Conservation (phyloP, 495 filamentous ascomycete genomes). For the Penicillium herquei region DNA sequence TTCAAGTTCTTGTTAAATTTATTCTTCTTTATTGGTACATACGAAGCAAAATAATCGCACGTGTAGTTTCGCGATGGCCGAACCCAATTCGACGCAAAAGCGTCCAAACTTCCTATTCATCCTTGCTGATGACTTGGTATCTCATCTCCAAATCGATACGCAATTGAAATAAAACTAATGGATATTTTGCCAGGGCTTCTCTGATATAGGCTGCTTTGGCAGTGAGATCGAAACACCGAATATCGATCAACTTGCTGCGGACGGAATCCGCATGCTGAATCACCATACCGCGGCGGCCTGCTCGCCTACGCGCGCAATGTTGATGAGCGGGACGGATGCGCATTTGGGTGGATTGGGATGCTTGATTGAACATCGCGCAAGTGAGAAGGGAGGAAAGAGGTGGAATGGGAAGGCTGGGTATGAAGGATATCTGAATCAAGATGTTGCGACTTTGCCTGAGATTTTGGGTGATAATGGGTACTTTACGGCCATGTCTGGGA, state of each 20-base stretch:
- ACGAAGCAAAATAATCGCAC: not conserved
- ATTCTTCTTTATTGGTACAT: not conserved
- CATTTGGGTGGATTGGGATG: slow-evolving; percentile 39
- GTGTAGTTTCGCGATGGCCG: not conserved
- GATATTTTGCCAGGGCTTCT: slow-evolving; percentile 19
- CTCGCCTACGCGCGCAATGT: slow-evolving; percentile 38
- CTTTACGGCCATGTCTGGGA: slow-evolving; percentile 52
- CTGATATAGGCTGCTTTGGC: slow-evolving; percentile 32
- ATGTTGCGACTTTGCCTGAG: slow-evolving; percentile 52
- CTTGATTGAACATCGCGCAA: slow-evolving; percentile 11
- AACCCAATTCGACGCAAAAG: slow-evolving; percentile 5
- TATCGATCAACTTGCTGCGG: slow-evolving; percentile 28
- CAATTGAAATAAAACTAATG: too few species aligned
- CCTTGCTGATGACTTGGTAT: slow-evolving; percentile 33
- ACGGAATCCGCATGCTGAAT: slow-evolving; percentile 31
- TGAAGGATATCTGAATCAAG: slow-evolving; percentile 55
- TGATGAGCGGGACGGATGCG: slow-evolving; percentile 54
- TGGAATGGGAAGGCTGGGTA: slow-evolving; percentile 32
- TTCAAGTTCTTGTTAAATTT: not conserved
- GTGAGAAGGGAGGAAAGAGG: slow-evolving; percentile 4
- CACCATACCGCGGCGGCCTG: slow-evolving; percentile 36
- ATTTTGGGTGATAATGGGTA: slow-evolving; percentile 53
- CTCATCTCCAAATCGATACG: not conserved
- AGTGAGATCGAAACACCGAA: slow-evolving; percentile 34
- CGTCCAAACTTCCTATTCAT: slow-evolving; percentile 37